Conservation (phyloP, 2,329 filamentous ascomycete genomes). For the Arthrinium phaeospermum region DNA sequence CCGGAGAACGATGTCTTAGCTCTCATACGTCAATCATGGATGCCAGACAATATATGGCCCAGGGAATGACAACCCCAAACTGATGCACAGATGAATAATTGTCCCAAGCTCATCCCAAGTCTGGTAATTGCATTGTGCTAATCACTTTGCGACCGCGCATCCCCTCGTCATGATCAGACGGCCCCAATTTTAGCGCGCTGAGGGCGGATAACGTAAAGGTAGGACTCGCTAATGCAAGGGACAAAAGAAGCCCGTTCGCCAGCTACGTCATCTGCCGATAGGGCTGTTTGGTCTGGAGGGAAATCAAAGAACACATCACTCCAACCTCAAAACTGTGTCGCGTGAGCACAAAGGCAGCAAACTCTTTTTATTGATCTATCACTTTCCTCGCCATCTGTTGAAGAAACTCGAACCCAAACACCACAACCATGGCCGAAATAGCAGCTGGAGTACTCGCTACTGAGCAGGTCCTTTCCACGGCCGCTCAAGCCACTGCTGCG, state of each 20-base stretch:
- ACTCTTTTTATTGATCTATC: not conserved
- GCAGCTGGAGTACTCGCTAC: conserved; percentile 45
- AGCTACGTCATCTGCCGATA: conserved; percentile 6
- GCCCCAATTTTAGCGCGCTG: conserved; percentile 7
- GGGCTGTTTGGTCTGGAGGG: not conserved
- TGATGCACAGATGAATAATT: not conserved
- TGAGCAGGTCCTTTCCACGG: conserved; percentile 48
- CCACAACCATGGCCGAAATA: conserved; percentile 43
- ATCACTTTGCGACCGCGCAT: not conserved
- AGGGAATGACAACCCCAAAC: not conserved
- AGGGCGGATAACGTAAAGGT: not conserved
- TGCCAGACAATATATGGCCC: not conserved
- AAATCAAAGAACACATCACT: not conserved
- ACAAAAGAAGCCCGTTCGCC: not conserved
- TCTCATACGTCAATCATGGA: not conserved
- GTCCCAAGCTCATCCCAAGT: not conserved
- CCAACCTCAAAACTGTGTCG: not conserved
- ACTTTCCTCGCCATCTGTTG: not conserved
- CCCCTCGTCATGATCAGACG: conserved; percentile 8
- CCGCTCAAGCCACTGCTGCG: conserved; percentile 47
- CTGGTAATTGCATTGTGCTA: not conserved
- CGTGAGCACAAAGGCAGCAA: not conserved
- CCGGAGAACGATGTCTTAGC: not conserved
- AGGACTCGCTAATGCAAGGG: conserved; percentile 12
- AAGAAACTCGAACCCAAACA: not conserved